Conservation (phyloP, 1,139 yeast species). For the Candida labiduridarum region DNA sequence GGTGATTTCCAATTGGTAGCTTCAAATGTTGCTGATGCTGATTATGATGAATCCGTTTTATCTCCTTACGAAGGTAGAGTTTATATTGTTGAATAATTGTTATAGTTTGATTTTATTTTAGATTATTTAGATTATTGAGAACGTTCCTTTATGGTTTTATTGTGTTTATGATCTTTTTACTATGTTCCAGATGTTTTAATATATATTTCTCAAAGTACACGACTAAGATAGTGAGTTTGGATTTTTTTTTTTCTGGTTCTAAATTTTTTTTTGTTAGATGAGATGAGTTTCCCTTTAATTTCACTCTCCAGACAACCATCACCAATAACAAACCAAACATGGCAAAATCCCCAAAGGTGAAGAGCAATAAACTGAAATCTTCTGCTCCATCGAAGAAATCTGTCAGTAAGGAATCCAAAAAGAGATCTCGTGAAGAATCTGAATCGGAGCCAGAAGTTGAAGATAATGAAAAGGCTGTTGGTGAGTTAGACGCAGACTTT, state of each 20-base stretch:
- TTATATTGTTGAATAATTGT: conserved; percentile 24
- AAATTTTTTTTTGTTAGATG: conserved; percentile 8
- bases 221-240: not conserved
- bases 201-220: not conserved
- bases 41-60: conserved; percentile 25
- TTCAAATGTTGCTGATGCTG: conserved; percentile 24
- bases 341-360: conserved; percentile 13
- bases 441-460: conserved; percentile 28
- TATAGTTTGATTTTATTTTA: not conserved
- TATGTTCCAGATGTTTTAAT: not conserved
- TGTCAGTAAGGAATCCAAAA: conserved; percentile 5
- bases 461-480: conserved; percentile 47
- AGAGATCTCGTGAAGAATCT: conserved; percentile 15
- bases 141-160: not conserved
- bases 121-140: not conserved
- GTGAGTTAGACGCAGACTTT: conserved; percentile 54
- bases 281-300: conserved; percentile 29
- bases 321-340: conserved; percentile 11
- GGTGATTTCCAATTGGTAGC: conserved; percentile 34
- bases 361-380: conserved; percentile 2
- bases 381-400: conserved; percentile 1
- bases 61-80: conserved; percentile 36
- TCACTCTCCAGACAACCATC: not conserved
- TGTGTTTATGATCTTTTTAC: not conserved
- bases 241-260: not conserved